Conservation (phyloP, 106 monocot genomes). For the Alisma plantagoaquatica region DNA sequence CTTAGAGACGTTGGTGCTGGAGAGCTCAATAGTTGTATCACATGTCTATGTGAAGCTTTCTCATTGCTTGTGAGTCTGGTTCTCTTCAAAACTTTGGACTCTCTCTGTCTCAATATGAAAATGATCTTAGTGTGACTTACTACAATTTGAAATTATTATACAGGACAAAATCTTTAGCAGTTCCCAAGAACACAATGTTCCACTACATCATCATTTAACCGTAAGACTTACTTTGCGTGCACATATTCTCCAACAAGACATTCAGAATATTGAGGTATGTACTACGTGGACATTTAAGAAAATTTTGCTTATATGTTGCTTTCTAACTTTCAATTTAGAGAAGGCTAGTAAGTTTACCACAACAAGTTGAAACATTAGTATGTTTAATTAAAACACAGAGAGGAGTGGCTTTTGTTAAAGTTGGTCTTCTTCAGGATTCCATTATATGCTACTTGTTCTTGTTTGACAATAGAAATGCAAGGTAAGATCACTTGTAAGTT, state of each 20-base stretch:
- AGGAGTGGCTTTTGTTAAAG: too few species aligned
- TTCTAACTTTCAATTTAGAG: too few species aligned
- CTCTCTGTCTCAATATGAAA: neutral
- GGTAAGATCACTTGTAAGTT: too few species aligned
- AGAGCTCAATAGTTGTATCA: slow-evolving; percentile 35
- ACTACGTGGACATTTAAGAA: too few species aligned
- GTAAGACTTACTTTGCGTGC: slow-evolving; percentile 52
- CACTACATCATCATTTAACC: slow-evolving; percentile 43
- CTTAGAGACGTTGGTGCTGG: slow-evolving; percentile 49
- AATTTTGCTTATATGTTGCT: too few species aligned
- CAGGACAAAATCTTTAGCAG: slow-evolving; percentile 25
- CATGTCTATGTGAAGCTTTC: slow-evolving; percentile 62
- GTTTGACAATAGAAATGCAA: too few species aligned
- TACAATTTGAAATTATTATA: too few species aligned
- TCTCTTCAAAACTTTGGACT: slow-evolving; percentile 2
- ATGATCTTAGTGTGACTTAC: slow-evolving; percentile 3
- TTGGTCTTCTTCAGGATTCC: too few species aligned
- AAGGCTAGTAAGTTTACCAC: too few species aligned
- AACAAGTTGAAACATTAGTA: too few species aligned
- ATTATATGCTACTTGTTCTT: too few species aligned
- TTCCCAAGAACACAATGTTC: slow-evolving; percentile 12
- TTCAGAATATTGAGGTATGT: slow-evolving; percentile 44
- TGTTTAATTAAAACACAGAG: too few species aligned
- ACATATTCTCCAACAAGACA: slow-evolving; percentile 55
- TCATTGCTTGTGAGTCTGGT: slow-evolving; percentile 48